These are phyloP conservation scores for Xylaria sp. DNA, from an alignment of 2,329 filamentous ascomycete species.

Conservation along the genomic window DNA sequence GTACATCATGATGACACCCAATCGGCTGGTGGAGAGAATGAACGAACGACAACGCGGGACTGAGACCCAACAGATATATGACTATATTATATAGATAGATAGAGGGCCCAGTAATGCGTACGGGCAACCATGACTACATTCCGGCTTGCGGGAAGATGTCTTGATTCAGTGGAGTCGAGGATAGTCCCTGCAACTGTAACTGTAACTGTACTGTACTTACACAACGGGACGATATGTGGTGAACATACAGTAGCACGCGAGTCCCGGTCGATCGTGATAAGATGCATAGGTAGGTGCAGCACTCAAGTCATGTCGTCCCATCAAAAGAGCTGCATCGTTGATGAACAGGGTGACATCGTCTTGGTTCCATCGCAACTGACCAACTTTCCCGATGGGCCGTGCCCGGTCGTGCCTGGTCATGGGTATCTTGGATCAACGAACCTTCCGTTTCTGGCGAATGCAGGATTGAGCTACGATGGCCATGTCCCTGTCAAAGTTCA, in stretches of 20 bases:
- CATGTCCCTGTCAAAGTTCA: conserved; percentile 20
- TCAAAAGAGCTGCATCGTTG: conserved; percentile 27
- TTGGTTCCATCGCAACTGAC: conserved; percentile 36
- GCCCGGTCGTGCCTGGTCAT: conserved; percentile 13
- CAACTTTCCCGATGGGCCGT: neutral
- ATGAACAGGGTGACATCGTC: conserved; percentile 40
- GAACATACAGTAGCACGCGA: conserved; percentile 21
- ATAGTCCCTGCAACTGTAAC: neutral
- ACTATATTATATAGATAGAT: conserved; percentile 35
- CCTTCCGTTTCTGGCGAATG: conserved; percentile 46
- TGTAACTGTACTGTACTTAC: conserved; percentile 11
- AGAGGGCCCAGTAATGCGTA: conserved; percentile 21
- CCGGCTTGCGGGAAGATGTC: conserved; percentile 29
- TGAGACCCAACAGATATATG: conserved; percentile 17
- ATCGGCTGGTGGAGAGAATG: conserved; percentile 4
- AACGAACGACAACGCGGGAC: conserved; percentile 14
- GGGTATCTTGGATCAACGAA: conserved; percentile 37
- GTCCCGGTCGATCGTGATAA: conserved; percentile 40
- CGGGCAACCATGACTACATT: conserved; percentile 26
- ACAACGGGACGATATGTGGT: neutral
- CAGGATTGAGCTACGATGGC: conserved; percentile 31
- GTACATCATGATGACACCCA: conserved; percentile 39
- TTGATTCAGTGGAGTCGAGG: conserved; percentile 27
- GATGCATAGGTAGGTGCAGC: conserved; percentile 16
- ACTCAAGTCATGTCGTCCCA: conserved; percentile 25